Conservation (phyloP, 2,329 filamentous ascomycete species). For the Fusarium sacchari region DNA sequence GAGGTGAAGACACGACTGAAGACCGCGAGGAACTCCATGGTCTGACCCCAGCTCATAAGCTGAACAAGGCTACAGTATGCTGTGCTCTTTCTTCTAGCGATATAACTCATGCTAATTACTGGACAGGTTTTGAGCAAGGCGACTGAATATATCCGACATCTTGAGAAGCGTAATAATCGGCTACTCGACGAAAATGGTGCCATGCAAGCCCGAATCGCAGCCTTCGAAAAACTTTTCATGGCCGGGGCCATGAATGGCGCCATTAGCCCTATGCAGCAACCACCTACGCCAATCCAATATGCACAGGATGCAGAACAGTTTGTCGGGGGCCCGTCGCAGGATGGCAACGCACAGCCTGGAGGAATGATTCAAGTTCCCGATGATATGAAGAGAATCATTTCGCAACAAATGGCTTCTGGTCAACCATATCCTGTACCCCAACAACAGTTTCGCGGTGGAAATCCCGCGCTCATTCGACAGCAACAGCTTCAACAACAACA, state of each 20-base stretch:
- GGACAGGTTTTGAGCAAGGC: constrained; percentile 85
- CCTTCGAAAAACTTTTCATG: constrained; percentile 82
- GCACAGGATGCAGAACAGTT: constrained; percentile 56
- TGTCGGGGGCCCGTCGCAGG: constrained; percentile 51
- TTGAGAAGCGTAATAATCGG: constrained; percentile 89
- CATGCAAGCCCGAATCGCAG: constrained; percentile 80
- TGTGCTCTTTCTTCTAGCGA: background rate
- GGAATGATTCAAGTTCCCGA: constrained; percentile 75
- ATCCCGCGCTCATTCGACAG: constrained; percentile 60
- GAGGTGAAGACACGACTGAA: constrained; percentile 74
- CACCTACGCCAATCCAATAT: constrained; percentile 64
- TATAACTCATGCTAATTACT: constrained; percentile 5
- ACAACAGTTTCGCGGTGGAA: constrained; percentile 58
- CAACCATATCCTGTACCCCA: constrained; percentile 63
- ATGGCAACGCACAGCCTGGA: constrained; percentile 54
- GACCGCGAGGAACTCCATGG: constrained; percentile 81
- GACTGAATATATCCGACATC: constrained; percentile 93
- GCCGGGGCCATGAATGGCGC: constrained; percentile 75
- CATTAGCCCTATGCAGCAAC: constrained; percentile 64
- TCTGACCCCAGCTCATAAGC: constrained; percentile 86
- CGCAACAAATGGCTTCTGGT: constrained; percentile 64
- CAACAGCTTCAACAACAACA: constrained; percentile 66
- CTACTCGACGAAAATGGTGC: constrained; percentile 82
- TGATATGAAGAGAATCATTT: constrained; percentile 70
- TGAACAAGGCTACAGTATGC: constrained; percentile 92